Evolutionary conservation across 495 filamentous ascomycete genomes (phyloP).

Genomic region (Lophium mytilinum): DNA sequence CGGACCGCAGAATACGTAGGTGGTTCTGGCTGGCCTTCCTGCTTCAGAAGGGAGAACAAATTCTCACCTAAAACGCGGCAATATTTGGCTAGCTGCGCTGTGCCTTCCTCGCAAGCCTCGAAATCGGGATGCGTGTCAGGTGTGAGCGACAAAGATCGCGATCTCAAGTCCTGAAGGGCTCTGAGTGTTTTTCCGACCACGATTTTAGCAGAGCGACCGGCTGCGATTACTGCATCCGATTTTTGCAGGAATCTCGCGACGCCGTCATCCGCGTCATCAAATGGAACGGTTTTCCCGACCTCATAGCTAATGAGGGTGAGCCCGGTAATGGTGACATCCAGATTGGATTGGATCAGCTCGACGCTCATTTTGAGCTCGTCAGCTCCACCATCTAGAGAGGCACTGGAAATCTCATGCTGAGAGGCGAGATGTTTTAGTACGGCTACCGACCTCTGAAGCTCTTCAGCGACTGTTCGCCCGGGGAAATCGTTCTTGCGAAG

Average conservation of each 20-base stretch:
- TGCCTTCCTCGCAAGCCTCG: constrained; percentile 52
- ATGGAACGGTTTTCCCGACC: constrained; percentile 52
- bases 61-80: constrained; percentile 58
- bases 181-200: constrained; percentile 70
- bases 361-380: constrained; percentile 69
- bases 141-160: constrained; percentile 65
- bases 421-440: constrained; percentile 79
- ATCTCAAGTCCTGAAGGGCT: constrained; percentile 68
- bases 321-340: constrained; percentile 67
- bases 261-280: constrained; percentile 45
- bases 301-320: constrained; percentile 55
- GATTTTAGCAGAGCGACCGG: constrained; percentile 77
- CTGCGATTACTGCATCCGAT: constrained; percentile 60
- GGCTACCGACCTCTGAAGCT: constrained; percentile 71
- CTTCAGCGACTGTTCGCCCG: constrained; percentile 66
- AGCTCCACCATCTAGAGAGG: constrained; percentile 65
- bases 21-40: constrained; percentile 64
- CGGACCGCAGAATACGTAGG: constrained; percentile 60
- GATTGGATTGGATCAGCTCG: constrained; percentile 66
- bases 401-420: constrained; percentile 54
- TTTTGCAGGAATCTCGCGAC: constrained; percentile 63
- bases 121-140: constrained; percentile 49
- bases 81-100: constrained; percentile 59
- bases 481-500: constrained; percentile 81
- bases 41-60: constrained; percentile 55